Base-by-base conservation (phyloP, 73 alveolate genomes). In the Symbiodinium pilosum region DNA sequence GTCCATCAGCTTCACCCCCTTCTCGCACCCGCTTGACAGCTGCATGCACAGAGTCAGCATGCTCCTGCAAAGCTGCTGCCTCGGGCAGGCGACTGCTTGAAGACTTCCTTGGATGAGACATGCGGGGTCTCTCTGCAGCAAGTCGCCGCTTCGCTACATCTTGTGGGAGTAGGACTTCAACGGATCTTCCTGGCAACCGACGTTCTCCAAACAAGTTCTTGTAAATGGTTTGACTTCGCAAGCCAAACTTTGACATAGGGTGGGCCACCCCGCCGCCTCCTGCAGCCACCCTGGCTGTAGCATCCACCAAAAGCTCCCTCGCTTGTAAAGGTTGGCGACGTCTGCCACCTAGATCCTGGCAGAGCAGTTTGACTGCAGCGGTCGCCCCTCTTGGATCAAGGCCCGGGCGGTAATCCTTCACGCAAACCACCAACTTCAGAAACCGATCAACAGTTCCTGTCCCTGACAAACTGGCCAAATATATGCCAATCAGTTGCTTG, bases 391-490 rank as follows among this genome's bases (percentile, higher is more conserved):
- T 18, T 8, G 38, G 68, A n/a, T 83, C 68, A 40, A 83, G 14
- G 42, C 14, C 42, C 20, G 41, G 38, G 12, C 91, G 36, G 24
- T 14, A 21, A 2, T 11, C 42, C 40, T 20, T 30, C 1, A 41
- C 36, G 36, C 11, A 16, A 38, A 11, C 40, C 28, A 39, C 36
- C 41, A 42, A 28, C 12, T 21, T 21, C 68, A 83, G 20, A 40
- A 39, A 83, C 42, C 91, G 64, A 26, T 83, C 91, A 64, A 83
- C 91, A 4, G 91, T 83, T 64, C 91, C 91, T 21, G 91, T 18
- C 41, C 68, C 68, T 47, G 59, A 14, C 59, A 47, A 51, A 12
- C 34, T 38, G 51, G 38, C 41, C 40, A 24, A 14, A 20, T 20
- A 32, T 9, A 21, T 83, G 32, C 26, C 68, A 1, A 41, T 42